phyloP scores from a whole-genome alignment of 352 stramenopile genomes.

The Globisporangium spinosum region DNA sequence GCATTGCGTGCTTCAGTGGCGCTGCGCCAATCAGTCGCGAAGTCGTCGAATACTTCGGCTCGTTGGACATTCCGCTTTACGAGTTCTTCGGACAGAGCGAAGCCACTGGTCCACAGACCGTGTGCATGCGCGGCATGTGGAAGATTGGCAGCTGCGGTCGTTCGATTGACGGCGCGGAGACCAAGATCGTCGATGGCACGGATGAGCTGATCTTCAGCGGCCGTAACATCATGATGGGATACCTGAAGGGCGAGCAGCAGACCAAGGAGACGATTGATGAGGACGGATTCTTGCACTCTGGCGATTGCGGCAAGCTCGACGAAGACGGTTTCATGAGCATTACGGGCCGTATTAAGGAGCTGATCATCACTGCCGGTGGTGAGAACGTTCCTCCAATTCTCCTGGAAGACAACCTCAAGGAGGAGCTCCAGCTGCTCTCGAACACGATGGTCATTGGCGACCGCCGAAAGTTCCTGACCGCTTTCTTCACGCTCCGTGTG shows the following conservation, averaged over 20 bases:
- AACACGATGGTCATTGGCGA: constrained; percentile 93
- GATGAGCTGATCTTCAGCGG: constrained; percentile 76
- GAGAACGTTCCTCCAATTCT: constrained; percentile 94
- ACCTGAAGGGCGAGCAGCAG: constrained; percentile 74
- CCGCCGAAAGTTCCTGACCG: constrained; percentile 90
- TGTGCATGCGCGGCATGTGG: constrained; percentile 78
- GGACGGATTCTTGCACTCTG: constrained; percentile 92
- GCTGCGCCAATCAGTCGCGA: constrained; percentile 92
- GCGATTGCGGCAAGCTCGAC: constrained; percentile 90
- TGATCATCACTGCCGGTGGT: constrained; percentile 94
- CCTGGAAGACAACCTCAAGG: constrained; percentile 91
- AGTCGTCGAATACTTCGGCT: constrained; percentile 93
- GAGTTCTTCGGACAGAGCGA: constrained; percentile 94
- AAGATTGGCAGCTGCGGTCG: constrained; percentile 85
- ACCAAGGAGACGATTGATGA: constrained; percentile 90
- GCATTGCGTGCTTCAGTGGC: constrained; percentile 61
- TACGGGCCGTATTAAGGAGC: constrained; percentile 95
- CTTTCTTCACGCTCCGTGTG: constrained; percentile 86
- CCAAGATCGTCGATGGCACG: constrained; percentile 49
- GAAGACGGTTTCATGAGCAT: constrained; percentile 92
- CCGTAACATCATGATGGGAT: constrained; percentile 90
- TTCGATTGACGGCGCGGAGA: constrained; percentile 70
- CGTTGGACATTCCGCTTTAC: constrained; percentile 92
- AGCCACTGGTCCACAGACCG: constrained; percentile 80
- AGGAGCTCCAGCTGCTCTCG: constrained; percentile 79